phyloP scores from a whole-genome alignment of 2,329 filamentous ascomycete genomes.

The Neocatenulostroma microsporum region DNA sequence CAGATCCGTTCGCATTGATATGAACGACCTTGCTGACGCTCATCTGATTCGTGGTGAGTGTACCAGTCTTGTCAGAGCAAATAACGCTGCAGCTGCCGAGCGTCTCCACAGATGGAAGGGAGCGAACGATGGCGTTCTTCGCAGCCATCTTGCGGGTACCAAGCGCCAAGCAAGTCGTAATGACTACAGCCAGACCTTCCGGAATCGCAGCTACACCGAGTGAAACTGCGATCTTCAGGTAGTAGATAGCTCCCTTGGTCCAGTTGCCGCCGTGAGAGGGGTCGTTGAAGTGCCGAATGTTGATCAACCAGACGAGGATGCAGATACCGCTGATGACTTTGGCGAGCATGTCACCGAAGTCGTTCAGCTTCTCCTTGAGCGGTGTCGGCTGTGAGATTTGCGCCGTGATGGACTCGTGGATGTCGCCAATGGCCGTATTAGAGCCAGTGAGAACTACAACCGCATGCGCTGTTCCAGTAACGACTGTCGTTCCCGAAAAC shows the following conservation, averaged over 20 bases:
- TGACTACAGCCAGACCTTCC: conserved; percentile 93
- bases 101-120: conserved; percentile 92
- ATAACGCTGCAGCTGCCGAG: conserved; percentile 98
- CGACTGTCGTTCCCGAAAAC: conserved; percentile 96
- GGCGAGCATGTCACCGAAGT: conserved; percentile 90
- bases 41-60: conserved; percentile 98
- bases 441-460: conserved; percentile 84
- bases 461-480: conserved; percentile 85
- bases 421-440: conserved; percentile 92
- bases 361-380: conserved; percentile 96
- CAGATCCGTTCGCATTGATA: conserved; percentile 63
- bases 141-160: conserved; percentile 98
- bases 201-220: conserved; percentile 96
- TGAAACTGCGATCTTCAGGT: conserved; percentile 97
- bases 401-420: conserved; percentile 95
- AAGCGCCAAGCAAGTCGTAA: conserved; percentile 94
- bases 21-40: conserved; percentile 91
- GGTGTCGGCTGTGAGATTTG: conserved; percentile 98
- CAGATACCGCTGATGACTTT: conserved; percentile 99
- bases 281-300: conserved; percentile 94
- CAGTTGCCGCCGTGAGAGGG: conserved; percentile 78
- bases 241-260: conserved; percentile 97
- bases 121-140: conserved; percentile 95
- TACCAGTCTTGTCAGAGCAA: conserved; percentile 98
- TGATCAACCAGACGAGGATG: conserved; percentile 95